Evolutionary conservation across 352 stramenopile genomes (phyloP).

Genomic region (Thraustochytrium striatum): DNA sequence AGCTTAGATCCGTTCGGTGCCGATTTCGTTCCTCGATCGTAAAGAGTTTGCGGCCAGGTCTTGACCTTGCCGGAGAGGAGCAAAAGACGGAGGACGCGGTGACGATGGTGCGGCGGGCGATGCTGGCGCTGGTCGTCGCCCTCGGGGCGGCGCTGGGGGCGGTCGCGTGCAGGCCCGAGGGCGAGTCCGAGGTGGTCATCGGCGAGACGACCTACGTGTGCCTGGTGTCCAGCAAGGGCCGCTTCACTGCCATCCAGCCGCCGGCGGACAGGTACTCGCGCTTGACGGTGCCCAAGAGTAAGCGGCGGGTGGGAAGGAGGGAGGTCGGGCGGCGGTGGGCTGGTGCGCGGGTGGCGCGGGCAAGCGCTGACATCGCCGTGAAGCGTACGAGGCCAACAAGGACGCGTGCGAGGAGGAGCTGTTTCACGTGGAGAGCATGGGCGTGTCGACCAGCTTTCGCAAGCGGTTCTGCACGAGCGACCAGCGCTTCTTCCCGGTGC

Average conservation of each 20-base stretch:
- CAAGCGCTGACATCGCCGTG: neutral
- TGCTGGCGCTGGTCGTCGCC: neutral
- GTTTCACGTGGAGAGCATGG: slow-evolving; percentile 47
- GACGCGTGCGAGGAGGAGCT: neutral
- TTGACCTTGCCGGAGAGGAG: too few species aligned
- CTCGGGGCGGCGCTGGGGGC: neutral
- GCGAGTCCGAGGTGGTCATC: neutral
- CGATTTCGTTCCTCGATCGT: too few species aligned
- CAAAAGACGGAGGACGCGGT: too few species aligned
- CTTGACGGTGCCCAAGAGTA: slow-evolving; percentile 15
- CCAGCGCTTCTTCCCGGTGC: slow-evolving; percentile 43
- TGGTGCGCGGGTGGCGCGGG: too few species aligned
- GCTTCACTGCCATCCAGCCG: slow-evolving; percentile 50
- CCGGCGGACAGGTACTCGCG: slow-evolving; percentile 52
- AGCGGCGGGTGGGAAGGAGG: slow-evolving; percentile 7
- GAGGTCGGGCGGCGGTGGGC: too few species aligned
- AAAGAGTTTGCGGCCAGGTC: too few species aligned
- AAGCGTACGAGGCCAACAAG: slow-evolving; percentile 11
- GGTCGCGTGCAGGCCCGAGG: neutral
- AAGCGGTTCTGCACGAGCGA: slow-evolving; percentile 41
- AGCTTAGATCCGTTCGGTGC: too few species aligned
- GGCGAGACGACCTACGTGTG: slow-evolving; percentile 53
- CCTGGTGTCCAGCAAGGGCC: slow-evolving; percentile 52
- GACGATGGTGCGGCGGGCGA: neutral
- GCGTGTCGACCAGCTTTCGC: slow-evolving; percentile 35